Base-by-base conservation (phyloP, 148 eudicot species). In the Rhododendron mucronatum region DNA sequence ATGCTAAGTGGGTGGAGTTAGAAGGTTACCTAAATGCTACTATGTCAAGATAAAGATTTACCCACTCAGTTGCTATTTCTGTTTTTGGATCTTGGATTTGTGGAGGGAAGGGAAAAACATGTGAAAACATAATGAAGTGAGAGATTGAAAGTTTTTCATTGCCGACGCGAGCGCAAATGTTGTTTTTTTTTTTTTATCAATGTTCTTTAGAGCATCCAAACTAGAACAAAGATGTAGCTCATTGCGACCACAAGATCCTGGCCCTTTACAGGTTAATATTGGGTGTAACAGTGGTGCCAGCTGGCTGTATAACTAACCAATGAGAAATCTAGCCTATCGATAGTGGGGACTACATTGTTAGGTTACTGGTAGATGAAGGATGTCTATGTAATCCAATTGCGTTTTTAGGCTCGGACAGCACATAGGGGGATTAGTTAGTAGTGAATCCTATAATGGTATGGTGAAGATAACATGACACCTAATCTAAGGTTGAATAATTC, bases 11-110 rank as follows among this genome's bases (percentile, higher is more conserved):
- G 57, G 77, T 83, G 71, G 85, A 45, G 20, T 28, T 57, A 55
- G n/a, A 18, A 15, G 28, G 65, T 82, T 80, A 61, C 45, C 84
- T 82, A 37, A 82, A 35, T 82, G 33, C 76, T 71, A 71, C 30
- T 51, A 47, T 47, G 50, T 47, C 50, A 47, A 47, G 50, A 47
- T 47, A 9, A 47, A 47, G 50, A 47, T 47, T 47, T 47, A 47
- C 50, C 50, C 50, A 47, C 50, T 47, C 9, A 9, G 12, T 2
- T 47, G 50, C 12, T 47, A 47, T 9, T 47, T 2, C 50, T 47
- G 50, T 47, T 47, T 47, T 47, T 47, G 50, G 12, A 47, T 47
- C 50, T 47, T 47, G 50, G 50, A 47, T 47, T 47, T 47, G 50
- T 10, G 12, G 50, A 47, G 50, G 12, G 50, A 47, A 47, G 50